Conservation (phyloP, 306 rosid genomes). For the Carpinus fangiana region DNA sequence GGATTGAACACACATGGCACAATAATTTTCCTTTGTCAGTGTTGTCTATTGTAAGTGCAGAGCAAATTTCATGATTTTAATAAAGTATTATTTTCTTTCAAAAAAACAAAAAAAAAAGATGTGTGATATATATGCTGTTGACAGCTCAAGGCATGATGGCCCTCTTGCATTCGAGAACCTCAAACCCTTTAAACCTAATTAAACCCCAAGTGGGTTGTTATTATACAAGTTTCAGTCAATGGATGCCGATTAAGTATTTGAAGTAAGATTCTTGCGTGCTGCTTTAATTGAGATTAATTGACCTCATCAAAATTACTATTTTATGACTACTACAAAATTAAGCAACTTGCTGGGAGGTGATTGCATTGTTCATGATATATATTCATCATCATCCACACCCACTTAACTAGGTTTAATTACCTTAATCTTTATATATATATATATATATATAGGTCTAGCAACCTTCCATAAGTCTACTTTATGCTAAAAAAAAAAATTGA, state of each 20-base stretch:
- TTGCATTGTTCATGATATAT: too few relatives aligned
- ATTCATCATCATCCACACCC: neutral
- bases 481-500: neutral
- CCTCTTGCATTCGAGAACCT: too few relatives aligned
- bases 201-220: constrained; percentile 16
- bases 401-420: neutral
- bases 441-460: neutral
- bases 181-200: neutral
- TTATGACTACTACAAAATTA: neutral
- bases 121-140: neutral
- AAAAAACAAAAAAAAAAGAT: too few relatives aligned
- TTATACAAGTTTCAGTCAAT: constrained; percentile 25
- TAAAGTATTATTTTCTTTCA: too few relatives aligned
- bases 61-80: too few relatives aligned
- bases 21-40: too few relatives aligned
- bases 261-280: too few relatives aligned
- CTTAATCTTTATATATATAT: neutral
- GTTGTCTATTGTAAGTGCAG: too few relatives aligned
- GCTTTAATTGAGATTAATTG: too few relatives aligned
- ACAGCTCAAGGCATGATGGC: constrained; percentile 23
- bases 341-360: too few relatives aligned
- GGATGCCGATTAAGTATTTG: constrained; percentile 11
- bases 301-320: neutral
- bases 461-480: neutral
- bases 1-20: too few relatives aligned